These are phyloP conservation scores for Podaxis sp. DNA, from an alignment of 768 basidiomycete genomes.

Conservation along the genomic window DNA sequence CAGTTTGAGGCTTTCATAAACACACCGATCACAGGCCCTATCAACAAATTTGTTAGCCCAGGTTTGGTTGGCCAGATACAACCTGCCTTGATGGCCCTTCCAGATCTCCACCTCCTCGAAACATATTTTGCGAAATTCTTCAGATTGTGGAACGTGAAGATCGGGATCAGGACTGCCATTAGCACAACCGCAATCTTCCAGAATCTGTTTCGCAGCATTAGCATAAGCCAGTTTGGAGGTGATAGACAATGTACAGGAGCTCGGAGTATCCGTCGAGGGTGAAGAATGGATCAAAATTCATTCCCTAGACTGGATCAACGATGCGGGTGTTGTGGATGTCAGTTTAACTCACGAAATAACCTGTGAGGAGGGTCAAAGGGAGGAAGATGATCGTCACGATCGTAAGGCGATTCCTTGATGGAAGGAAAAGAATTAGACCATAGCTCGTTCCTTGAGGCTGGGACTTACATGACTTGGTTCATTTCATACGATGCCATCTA, in stretches of 20 bases:
- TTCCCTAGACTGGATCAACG: slow-evolving; percentile 44
- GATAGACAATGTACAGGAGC: slow-evolving; percentile 38
- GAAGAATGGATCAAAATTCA: slow-evolving; percentile 66
- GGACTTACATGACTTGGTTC: slow-evolving; percentile 60
- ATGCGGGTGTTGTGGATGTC: neutral
- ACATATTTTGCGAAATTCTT: slow-evolving; percentile 43
- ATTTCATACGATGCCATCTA: slow-evolving; percentile 66
- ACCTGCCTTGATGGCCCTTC: slow-evolving; percentile 38
- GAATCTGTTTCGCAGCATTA: slow-evolving; percentile 42
- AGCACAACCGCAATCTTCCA: slow-evolving; percentile 68
- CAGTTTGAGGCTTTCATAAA: neutral
- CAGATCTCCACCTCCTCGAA: slow-evolving; percentile 39
- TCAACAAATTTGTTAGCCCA: neutral
- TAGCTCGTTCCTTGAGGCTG: neutral
- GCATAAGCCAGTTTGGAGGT: neutral
- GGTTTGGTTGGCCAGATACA: neutral
- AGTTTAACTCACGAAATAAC: slow-evolving; percentile 60
- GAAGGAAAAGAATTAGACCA: neutral
- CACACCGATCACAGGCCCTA: neutral
- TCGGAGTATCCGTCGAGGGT: slow-evolving; percentile 43
- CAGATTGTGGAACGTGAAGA: slow-evolving; percentile 60
- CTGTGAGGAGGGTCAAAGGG: slow-evolving; percentile 68
- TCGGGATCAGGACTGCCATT: slow-evolving; percentile 54
- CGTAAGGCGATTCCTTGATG: slow-evolving; percentile 59
- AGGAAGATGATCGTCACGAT: slow-evolving; percentile 69